A percentile compares a stretch with the other conserved stretches of the same genome.
These are phyloP conservation scores for Zygnema cylindricum DNA, from an alignment of 139 green algal genomes.

Conservation along the genomic window DNA sequence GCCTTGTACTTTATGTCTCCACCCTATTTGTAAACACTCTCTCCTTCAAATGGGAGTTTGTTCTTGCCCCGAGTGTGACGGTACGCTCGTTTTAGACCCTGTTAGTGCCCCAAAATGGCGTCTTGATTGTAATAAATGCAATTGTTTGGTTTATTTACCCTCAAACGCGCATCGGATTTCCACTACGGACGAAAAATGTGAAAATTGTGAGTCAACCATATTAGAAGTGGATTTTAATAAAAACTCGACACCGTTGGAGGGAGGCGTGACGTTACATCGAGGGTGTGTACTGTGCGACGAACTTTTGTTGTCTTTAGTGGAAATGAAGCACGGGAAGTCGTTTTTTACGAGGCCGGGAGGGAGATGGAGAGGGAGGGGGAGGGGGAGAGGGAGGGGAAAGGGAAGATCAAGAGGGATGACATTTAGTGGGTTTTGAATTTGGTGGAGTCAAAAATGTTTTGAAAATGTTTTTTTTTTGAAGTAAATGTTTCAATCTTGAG, in stretches of 20 bases:
- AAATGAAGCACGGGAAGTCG: constrained; percentile 38
- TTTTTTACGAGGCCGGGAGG: constrained; percentile 1
- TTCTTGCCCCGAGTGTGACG: constrained; percentile 59
- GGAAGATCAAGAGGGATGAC: constrained; percentile 25
- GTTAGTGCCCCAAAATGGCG: constrained; percentile 78
- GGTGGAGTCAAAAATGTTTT: too few species aligned
- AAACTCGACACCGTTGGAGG: constrained; percentile 30
- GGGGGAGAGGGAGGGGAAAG: constrained; percentile 33
- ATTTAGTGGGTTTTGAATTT: neutral
- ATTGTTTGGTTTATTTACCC: constrained; percentile 84
- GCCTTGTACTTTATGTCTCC: constrained; percentile 80
- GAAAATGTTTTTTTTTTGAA: too few species aligned
- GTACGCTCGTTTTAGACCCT: constrained; percentile 82
- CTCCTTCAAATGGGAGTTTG: constrained; percentile 63
- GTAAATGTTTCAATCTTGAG: too few species aligned
- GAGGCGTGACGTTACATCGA: constrained; percentile 44
- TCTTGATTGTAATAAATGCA: constrained; percentile 84
- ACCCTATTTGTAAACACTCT: constrained; percentile 77
- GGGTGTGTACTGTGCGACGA: constrained; percentile 79
- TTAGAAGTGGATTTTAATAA: constrained; percentile 63
- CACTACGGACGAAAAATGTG: constrained; percentile 17
- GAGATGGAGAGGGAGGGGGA: constrained; percentile 49
- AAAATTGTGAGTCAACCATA: constrained; percentile 38
- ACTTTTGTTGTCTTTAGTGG: constrained; percentile 60
- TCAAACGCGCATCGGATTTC: constrained; percentile 46